A percentile compares a stretch with the other conserved stretches of the same genome.
phyloP scores from a whole-genome alignment of 176 grass and related monocot genomes.

The Bothriochloa decipiens region DNA sequence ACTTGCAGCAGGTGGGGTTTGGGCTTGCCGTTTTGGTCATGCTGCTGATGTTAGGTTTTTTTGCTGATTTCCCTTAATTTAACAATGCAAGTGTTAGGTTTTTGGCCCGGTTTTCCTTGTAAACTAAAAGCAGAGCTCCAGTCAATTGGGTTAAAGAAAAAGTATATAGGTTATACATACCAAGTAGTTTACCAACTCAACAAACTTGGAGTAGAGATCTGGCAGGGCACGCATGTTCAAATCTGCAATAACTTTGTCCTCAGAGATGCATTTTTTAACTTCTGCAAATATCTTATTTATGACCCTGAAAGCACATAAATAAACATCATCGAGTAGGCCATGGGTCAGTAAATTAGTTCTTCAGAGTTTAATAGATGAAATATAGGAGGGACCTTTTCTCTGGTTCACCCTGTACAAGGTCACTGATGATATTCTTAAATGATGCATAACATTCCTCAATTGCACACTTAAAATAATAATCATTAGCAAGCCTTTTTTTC shows the following conservation, averaged over 20 bases:
- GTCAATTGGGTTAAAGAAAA: neutral
- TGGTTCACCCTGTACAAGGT: constrained; percentile 63
- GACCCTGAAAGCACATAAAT: constrained; percentile 62
- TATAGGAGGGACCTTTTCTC: constrained; percentile 65
- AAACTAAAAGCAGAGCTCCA: neutral
- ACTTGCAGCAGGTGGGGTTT: too few relatives aligned
- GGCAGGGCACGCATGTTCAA: constrained; percentile 75
- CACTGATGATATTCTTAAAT: constrained; percentile 74
- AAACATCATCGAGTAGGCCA: constrained; percentile 29
- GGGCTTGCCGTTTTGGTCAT: too few relatives aligned
- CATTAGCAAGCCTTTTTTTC: constrained; percentile 69
- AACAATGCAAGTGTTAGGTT: too few relatives aligned
- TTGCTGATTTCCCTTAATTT: too few relatives aligned
- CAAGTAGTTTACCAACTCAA: constrained; percentile 70
- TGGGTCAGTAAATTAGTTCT: constrained; percentile 27
- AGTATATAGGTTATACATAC: constrained; percentile 53
- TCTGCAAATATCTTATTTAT: constrained; percentile 69
- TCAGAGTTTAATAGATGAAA: constrained; percentile 25
- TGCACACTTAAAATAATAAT: constrained; percentile 84
- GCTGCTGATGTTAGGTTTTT: too few relatives aligned
- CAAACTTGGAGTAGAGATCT: constrained; percentile 69
- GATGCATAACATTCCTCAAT: constrained; percentile 88
- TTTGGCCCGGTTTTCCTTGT: too few relatives aligned
- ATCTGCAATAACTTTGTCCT: constrained; percentile 58
- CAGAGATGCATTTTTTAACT: constrained; percentile 60